Evolutionary conservation across 352 stramenopile genomes (phyloP).

Genomic region (Pythium guiyangense): DNA sequence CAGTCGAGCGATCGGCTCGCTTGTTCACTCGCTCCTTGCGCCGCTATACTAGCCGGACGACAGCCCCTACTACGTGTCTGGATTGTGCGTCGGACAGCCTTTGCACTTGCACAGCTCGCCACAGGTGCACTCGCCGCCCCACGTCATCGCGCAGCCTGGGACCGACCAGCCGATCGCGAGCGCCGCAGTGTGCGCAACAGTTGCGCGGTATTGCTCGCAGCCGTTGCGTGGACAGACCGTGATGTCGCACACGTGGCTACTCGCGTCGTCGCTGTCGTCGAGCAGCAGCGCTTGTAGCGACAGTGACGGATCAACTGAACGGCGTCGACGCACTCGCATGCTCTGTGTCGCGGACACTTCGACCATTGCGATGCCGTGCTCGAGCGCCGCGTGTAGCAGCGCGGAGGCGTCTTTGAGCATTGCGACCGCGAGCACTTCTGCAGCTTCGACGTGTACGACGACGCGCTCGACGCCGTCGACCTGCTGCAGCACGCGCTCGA

Average conservation of each 20-base stretch:
- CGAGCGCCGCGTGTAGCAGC: constrained; percentile 33
- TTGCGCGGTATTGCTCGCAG: constrained; percentile 73
- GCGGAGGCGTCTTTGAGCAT: constrained; percentile 34
- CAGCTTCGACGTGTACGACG: constrained; percentile 43
- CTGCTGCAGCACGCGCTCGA: constrained; percentile 18
- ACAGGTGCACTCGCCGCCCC: too few relatives aligned
- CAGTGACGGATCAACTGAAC: background rate
- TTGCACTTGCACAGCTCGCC: constrained; percentile 70
- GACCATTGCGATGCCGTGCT: constrained; percentile 44
- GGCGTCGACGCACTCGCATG: background rate
- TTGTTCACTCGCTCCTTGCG: too few relatives aligned
- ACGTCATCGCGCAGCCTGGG: constrained; percentile 74
- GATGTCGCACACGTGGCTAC: constrained; percentile 55
- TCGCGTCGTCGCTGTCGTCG: constrained; percentile 11
- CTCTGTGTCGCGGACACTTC: constrained; percentile 35
- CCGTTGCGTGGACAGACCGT: constrained; percentile 54
- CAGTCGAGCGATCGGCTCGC: too few relatives aligned
- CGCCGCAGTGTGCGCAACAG: constrained; percentile 71
- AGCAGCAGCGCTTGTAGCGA: background rate
- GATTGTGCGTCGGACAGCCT: constrained; percentile 77
- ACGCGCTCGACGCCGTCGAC: constrained; percentile 71
- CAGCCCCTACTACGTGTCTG: constrained; percentile 17
- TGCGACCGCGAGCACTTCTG: constrained; percentile 54
- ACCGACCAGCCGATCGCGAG: constrained; percentile 75
- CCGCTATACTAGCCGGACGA: too few relatives aligned